These are phyloP conservation scores for Petunia secreta DNA, from an alignment of 257 asterid species.

Conservation along the genomic window DNA sequence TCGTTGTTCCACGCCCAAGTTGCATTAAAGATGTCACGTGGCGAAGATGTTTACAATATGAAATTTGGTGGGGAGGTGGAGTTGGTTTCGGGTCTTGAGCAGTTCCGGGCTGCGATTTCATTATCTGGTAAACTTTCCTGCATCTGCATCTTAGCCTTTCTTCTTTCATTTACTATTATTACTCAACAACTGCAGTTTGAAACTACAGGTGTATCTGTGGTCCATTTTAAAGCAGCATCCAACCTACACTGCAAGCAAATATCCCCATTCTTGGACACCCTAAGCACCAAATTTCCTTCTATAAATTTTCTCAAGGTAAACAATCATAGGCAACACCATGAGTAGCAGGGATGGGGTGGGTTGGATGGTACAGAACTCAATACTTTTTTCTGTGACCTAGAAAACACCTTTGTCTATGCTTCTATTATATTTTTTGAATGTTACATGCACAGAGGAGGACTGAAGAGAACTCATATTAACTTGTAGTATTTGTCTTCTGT, in stretches of 20 bases:
- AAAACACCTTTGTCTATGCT: neutral
- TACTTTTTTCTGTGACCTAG: neutral
- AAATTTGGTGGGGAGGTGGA: slow-evolving; percentile 88
- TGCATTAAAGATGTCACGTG: slow-evolving; percentile 69
- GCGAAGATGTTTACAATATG: slow-evolving; percentile 81
- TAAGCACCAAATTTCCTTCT: slow-evolving; percentile 70
- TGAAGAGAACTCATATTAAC: neutral
- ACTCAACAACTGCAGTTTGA: slow-evolving; percentile 32
- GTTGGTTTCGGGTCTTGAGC: slow-evolving; percentile 64
- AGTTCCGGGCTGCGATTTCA: slow-evolving; percentile 78
- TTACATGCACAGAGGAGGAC: neutral
- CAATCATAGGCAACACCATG: neutral
- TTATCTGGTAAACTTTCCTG: slow-evolving; percentile 60
- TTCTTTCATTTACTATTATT: neutral
- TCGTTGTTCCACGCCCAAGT: slow-evolving; percentile 75
- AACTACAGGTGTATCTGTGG: slow-evolving; percentile 76
- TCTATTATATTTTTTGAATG: neutral
- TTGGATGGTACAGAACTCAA: neutral
- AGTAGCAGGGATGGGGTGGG: too few relatives aligned
- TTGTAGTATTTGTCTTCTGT: neutral
- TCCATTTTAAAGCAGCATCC: slow-evolving; percentile 59
- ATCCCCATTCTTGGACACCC: slow-evolving; percentile 64
- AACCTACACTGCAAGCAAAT: slow-evolving; percentile 60
- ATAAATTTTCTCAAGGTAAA: slow-evolving; percentile 81
- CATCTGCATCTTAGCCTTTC: slow-evolving; percentile 40